A percentile compares a stretch with the other conserved stretches of the same genome.
phyloP scores from a whole-genome alignment of 257 asterid species.

The Nicotiana undulata region DNA sequence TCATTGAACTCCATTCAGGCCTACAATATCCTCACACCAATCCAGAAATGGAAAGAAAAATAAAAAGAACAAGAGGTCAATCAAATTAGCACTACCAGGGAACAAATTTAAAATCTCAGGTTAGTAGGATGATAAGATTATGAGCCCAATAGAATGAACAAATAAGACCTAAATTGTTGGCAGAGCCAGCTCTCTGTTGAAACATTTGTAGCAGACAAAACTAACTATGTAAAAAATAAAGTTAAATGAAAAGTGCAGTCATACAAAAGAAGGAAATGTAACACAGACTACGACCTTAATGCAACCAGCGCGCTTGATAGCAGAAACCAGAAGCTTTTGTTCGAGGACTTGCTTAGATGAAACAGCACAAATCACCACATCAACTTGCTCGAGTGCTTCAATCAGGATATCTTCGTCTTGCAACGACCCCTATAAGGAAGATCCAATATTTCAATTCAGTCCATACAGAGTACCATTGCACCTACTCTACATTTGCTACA shows the following conservation, averaged over 20 bases:
- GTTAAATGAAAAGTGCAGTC: too few species aligned
- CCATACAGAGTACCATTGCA: neutral
- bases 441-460: neutral
- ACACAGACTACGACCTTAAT: conserved; percentile 44
- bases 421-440: conserved; percentile 59
- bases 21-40: neutral
- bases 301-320: conserved; percentile 67
- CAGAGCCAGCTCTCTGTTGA: neutral
- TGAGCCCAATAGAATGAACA: neutral
- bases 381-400: conserved; percentile 62
- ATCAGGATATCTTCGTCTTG: conserved; percentile 52
- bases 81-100: neutral
- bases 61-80: neutral
- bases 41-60: neutral
- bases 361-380: conserved; percentile 78
- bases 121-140: neutral
- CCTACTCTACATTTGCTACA: neutral
- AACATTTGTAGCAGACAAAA: neutral
- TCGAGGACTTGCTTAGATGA: conserved; percentile 55
- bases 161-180: neutral
- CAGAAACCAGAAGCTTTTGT: conserved; percentile 68
- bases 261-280: neutral
- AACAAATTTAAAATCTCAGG: neutral
- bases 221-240: too few species aligned
- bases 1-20: too few species aligned